phyloP scores from a whole-genome alignment of 1,284 basidiomycete species.

The Pseudozyma tsukubaensis region DNA sequence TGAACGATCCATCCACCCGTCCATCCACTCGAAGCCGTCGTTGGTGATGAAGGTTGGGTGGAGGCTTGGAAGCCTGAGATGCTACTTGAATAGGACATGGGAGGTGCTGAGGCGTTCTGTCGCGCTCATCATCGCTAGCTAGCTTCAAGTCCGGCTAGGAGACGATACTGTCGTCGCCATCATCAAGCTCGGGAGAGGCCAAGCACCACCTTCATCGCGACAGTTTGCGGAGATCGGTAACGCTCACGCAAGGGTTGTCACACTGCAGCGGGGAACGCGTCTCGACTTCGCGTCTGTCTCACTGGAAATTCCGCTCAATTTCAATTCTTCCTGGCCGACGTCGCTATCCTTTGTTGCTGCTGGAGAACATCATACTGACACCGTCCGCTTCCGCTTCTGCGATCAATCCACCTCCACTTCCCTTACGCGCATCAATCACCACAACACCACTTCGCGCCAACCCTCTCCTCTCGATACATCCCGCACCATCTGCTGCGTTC shows the following conservation, averaged over 20 bases:
- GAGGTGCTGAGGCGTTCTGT: background rate
- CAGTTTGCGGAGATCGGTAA: background rate
- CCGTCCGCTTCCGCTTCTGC: constrained; percentile 2
- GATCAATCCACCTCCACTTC: background rate
- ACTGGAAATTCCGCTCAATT: constrained; percentile 12
- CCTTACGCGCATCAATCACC: background rate
- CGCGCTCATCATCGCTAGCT: background rate
- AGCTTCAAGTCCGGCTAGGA: background rate
- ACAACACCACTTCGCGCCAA: background rate
- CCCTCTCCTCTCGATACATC: background rate
- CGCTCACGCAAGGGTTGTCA: background rate
- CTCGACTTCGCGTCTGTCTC: constrained; percentile 23
- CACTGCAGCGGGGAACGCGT: constrained; percentile 25
- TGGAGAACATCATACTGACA: constrained; percentile 9
- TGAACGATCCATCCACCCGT: constrained; percentile 22
- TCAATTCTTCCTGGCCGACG: constrained; percentile 21
- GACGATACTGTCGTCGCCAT: constrained; percentile 16
- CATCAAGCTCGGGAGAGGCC: constrained; percentile 8
- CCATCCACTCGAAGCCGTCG: background rate
- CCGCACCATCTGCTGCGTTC: no score
- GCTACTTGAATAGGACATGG: background rate
- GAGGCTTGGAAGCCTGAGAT: background rate
- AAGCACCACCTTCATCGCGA: constrained; percentile 29
- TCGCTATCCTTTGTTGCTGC: constrained; percentile 3
- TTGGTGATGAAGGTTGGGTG: constrained; percentile 3